Evolutionary conservation across 2,329 filamentous ascomycete genomes (phyloP), one percentile per base, ranked within the genome.

Genomic region (Xylariaceae sp.): DNA sequence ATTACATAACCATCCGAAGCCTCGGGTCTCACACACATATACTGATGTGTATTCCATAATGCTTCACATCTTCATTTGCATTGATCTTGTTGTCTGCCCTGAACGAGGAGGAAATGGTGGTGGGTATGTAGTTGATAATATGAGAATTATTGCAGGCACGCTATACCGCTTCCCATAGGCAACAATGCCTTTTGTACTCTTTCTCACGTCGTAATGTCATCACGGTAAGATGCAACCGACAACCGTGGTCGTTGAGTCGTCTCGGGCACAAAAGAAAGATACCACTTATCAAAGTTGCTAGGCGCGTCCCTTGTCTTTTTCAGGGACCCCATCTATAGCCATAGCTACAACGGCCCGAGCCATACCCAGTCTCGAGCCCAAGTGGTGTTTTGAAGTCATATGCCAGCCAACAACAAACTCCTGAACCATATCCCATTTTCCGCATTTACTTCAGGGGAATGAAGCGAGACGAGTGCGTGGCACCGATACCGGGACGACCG

Each of bases 401-500:
- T 41, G 34, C 38, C 35, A 27, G 38, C 31, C 37, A 40, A 40
- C 21, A 30, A 36, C 44, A 40, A 39, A 31, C 37, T 36, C 39
- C 41, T 24, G n/a, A 40, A 46, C 26, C 38, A 42, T 43, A 32
- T 39, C 40, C 40, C 40, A 43, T 28, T 14, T 35, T 30, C 35
- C 34, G 36, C n/a, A n/a, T 48, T 27, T 50, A 50, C 81, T 98
- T 98, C 72, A 98, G 85, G 72, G 92, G 92, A 80, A 98, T 98
- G 85, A 98, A 98, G 83, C 92, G 88, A 73, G 92, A 98, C 78
- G 90, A 97, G 86, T 98, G 89, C 62, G 92, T 98, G 66, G 92
- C 92, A 94, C 92, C 92, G 67, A 98, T 98, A 97, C 92, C 92
- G 66, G 92, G 92, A 73, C 92, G 81, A 83, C 92, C 92, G 85